Conservation (phyloP, 1,139 yeast species). For the Suhomyces kunorum region DNA sequence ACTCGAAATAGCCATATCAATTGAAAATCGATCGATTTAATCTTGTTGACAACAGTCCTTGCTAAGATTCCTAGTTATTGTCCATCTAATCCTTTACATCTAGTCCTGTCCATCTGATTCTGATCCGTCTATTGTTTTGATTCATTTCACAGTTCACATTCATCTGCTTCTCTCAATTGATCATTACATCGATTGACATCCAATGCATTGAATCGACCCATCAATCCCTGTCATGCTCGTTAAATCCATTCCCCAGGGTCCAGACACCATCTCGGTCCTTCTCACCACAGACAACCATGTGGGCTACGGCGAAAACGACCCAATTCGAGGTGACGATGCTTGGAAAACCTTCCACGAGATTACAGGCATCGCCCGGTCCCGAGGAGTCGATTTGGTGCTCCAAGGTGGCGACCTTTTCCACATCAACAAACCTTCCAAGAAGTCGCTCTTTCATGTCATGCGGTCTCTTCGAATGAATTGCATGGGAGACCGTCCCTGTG, state of each 20-base stretch:
- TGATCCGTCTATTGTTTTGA: no score
- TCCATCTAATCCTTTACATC: no score
- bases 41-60: no score
- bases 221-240: background rate
- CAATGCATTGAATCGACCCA: no score
- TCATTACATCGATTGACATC: no score
- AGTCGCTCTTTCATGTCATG: conserved; percentile 83
- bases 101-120: no score
- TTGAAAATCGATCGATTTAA: no score
- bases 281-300: conserved; percentile 96
- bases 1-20: no score
- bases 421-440: conserved; percentile 83
- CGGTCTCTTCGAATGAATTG: conserved; percentile 70
- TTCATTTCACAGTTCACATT: no score
- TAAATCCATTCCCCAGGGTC: conserved; percentile 29
- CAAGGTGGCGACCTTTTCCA: conserved; percentile 96
- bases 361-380: conserved; percentile 65
- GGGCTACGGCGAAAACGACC: conserved; percentile 88
- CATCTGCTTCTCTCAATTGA: no score
- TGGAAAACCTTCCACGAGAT: conserved; percentile 87
- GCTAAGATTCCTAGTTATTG: no score
- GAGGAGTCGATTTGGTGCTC: conserved; percentile 83
- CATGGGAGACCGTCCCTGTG: conserved; percentile 87
- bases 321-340: conserved; percentile 87
- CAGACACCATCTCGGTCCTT: conserved; percentile 71